A percentile compares a stretch with the other conserved stretches of the same genome.
These are phyloP conservation scores for Mrakia gelida DNA, from an alignment of 768 basidiomycete species.

Conservation along the genomic window DNA sequence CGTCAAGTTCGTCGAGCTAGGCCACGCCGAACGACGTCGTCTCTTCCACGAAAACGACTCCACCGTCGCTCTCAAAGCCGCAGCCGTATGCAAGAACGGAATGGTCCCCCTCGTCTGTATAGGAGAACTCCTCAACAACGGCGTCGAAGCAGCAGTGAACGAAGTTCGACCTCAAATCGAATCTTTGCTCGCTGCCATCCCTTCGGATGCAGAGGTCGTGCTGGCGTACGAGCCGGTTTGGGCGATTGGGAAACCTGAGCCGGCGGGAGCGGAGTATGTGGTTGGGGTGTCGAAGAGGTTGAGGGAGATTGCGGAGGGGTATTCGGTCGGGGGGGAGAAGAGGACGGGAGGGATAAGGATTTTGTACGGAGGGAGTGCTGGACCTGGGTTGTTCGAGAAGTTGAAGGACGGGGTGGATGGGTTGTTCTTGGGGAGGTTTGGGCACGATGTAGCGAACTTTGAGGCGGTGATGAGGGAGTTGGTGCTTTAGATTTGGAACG, in stretches of 20 bases:
- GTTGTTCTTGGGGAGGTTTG: conserved; percentile 33
- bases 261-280: conserved; percentile 31
- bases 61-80: conserved; percentile 21
- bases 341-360: conserved; percentile 17
- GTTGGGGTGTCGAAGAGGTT: conserved; percentile 26
- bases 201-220: conserved; percentile 19
- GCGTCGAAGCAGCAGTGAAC: conserved; percentile 16
- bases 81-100: conserved; percentile 3
- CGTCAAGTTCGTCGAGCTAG: conserved; percentile 31
- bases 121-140: conserved; percentile 24
- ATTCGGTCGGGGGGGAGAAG: not conserved
- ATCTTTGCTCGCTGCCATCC: conserved; percentile 11
- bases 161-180: conserved; percentile 27
- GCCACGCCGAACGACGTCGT: conserved; percentile 32
- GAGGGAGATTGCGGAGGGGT: conserved; percentile 14
- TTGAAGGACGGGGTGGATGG: conserved; percentile 30
- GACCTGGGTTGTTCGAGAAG: conserved; percentile 30
- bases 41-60: conserved; percentile 31
- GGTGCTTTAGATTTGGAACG: not conserved
- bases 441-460: conserved; percentile 30
- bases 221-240: conserved; percentile 35
- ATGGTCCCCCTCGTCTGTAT: conserved; percentile 33
- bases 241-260: conserved; percentile 32
- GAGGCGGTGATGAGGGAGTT: conserved; percentile 29
- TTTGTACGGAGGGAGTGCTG: conserved; percentile 33